Conservation (phyloP, 805 yeast genomes). For the Tetrapisispora nanseiensis region DNA sequence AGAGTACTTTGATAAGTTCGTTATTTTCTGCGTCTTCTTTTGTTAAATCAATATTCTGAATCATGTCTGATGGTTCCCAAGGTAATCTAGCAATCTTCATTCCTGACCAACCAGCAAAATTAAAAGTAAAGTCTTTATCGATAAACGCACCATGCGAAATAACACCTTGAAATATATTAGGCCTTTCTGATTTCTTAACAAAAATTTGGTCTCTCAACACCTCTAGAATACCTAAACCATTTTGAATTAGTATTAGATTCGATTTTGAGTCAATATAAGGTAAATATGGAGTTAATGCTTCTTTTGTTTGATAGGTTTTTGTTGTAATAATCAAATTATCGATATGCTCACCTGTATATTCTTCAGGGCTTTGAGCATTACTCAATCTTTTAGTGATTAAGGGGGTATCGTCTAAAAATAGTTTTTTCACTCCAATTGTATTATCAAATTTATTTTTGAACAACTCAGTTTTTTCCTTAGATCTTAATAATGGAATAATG, state of each 20-base stretch:
- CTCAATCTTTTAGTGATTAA: slow-evolving; percentile 2
- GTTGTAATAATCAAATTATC: slow-evolving; percentile 63
- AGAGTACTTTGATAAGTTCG: slow-evolving; percentile 24
- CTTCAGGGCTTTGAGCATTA: slow-evolving; percentile 5
- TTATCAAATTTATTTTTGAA: slow-evolving; percentile 15
- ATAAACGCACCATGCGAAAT: slow-evolving; percentile 77
- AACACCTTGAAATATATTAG: slow-evolving; percentile 64
- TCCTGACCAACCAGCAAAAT: slow-evolving; percentile 67
- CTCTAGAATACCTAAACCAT: slow-evolving; percentile 79
- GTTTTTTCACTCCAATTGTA: slow-evolving; percentile 18
- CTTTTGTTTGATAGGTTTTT: slow-evolving; percentile 63
- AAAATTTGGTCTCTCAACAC: slow-evolving; percentile 44
- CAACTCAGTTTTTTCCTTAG: slow-evolving; percentile 15
- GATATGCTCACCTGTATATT: slow-evolving; percentile 27
- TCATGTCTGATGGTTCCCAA: slow-evolving; percentile 17
- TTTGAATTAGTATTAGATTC: slow-evolving; percentile 66
- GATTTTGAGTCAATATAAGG: slow-evolving; percentile 42
- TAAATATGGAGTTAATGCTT: slow-evolving; percentile 49
- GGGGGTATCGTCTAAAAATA: slow-evolving; percentile 14
- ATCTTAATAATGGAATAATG: slow-evolving; percentile 27
- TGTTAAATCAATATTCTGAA: slow-evolving; percentile 14
- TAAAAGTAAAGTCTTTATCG: slow-evolving; percentile 29
- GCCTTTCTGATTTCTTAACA: slow-evolving; percentile 40
- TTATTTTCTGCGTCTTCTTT: slow-evolving; percentile 12
- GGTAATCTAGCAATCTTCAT: slow-evolving; percentile 53